Base-by-base conservation (phyloP, 805 yeast genomes). In the Allodekkera sacchari region DNA sequence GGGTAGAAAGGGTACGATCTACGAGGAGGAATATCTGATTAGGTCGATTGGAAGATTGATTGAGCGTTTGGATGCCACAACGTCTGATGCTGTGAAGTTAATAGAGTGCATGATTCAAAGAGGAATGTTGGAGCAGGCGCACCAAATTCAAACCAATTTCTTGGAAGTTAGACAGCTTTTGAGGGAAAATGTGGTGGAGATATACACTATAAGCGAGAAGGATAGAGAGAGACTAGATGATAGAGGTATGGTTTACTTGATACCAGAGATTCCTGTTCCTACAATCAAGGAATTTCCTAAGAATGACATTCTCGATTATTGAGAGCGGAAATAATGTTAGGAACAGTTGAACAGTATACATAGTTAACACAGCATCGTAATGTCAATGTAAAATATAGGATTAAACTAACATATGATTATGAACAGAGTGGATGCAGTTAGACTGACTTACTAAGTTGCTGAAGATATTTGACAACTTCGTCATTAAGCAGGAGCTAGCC, bases 1-100 rank as follows among this genome's bases (percentile, higher is more conserved):
- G 47, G 99, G 99, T 38, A 85, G 94, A 64, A 92, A 92, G 62
- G 97, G 97, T 28, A 89, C 96, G 6, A 82, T 92, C 14, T 92
- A 92, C 50, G 99, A 92, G 56, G 98, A 92, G 54, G 97, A 92
- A 54, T 92, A 92, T 55, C 70, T 92, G 35, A 78, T 92, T 29
- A 75, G 74, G 44, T 88, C 96, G 4, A 76, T 84, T 36, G 92
- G 95, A 4, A 75, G 99, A 52, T 67, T 92, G 52, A 58, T 85
- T 21, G 96, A 85, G 34, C 73, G 98, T 45, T 58, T 92, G 36
- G 71, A 74, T 27, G 76, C 71, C 42, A 81, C 95, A 0, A 71
- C 73, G 43, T 64, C 74, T 0, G 98, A 92, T 47, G 88, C 92
- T 2, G 47, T 69, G 14, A 68, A 69, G 39, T 65, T 92, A 39